These are phyloP conservation scores for Ilyonectria mors-panacis DNA, from an alignment of 2,329 filamentous ascomycete species.

Conservation along the genomic window DNA sequence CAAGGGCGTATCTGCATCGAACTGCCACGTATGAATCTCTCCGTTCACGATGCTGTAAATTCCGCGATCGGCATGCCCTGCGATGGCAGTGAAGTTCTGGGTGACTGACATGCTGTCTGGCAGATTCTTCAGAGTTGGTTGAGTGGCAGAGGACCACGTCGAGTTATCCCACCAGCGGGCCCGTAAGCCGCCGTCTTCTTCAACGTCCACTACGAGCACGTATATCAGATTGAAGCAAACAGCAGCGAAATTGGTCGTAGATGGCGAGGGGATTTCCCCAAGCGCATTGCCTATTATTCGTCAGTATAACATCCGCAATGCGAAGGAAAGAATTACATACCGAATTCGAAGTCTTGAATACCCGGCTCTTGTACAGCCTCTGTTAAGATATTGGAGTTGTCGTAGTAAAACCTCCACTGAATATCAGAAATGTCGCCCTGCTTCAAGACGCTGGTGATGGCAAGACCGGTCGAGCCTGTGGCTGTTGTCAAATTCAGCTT, in stretches of 20 bases:
- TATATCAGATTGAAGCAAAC: background rate
- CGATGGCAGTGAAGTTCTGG: constrained; percentile 3
- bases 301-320: background rate
- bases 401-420: constrained; percentile 13
- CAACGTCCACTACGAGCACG: constrained; percentile 9
- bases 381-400: background rate
- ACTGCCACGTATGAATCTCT: constrained; percentile 12
- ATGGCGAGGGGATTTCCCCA: background rate
- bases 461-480: background rate
- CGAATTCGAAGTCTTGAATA: background rate
- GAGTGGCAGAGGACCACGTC: background rate
- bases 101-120: background rate
- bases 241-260: constrained; percentile 7
- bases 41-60: constrained; percentile 2
- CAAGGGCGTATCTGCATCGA: background rate
- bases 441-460: background rate
- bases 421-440: background rate
- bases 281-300: background rate
- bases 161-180: constrained; percentile 8
- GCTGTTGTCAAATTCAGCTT: background rate
- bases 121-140: background rate
- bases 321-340: background rate
- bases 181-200: background rate
- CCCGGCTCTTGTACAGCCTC: background rate
- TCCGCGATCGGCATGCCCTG: background rate